Conservation (phyloP, 2,329 filamentous ascomycete genomes). For the Thyridium curvatum region DNA sequence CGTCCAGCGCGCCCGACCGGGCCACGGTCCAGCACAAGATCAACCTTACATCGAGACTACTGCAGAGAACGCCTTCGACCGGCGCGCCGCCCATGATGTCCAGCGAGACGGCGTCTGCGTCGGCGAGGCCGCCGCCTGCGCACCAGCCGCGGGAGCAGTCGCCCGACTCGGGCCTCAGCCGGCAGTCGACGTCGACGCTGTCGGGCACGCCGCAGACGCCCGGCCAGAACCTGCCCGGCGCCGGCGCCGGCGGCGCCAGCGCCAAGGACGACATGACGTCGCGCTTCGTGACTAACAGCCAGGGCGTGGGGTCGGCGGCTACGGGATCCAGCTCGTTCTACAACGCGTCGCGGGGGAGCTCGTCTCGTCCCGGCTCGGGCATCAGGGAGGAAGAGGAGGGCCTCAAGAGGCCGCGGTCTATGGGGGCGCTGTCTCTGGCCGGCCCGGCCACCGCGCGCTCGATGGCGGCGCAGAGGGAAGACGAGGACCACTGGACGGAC, state of each 20-base stretch:
- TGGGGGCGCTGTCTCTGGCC: conserved; percentile 26
- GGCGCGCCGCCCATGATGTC: conserved; percentile 61
- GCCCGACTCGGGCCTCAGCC: conserved; percentile 16
- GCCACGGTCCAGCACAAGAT: conserved; percentile 50
- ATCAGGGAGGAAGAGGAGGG: conserved; percentile 3
- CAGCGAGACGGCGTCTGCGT: conserved; percentile 42
- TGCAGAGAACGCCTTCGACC: conserved; percentile 58
- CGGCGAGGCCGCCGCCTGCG: conserved; percentile 9
- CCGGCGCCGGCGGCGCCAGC: too few species aligned
- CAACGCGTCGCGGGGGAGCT: conserved; percentile 23
- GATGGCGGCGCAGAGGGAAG: not conserved
- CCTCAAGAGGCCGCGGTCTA: conserved; percentile 33
- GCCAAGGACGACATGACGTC: conserved; percentile 44
- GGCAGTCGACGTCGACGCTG: conserved; percentile 16
- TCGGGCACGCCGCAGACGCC: conserved; percentile 21
- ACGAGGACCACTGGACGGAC: conserved; percentile 16
- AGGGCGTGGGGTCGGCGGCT: conserved; percentile 39
- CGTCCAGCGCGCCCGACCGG: conserved; percentile 19
- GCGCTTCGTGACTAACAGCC: conserved; percentile 43
- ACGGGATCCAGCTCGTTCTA: conserved; percentile 48
- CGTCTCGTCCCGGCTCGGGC: conserved; percentile 11
- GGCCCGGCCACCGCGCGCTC: conserved; percentile 6
- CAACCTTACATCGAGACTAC: conserved; percentile 57
- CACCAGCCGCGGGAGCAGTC: conserved; percentile 19
- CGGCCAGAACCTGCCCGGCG: conserved; percentile 13